These are phyloP conservation scores for Xylaria multiplex DNA, from an alignment of 2,329 filamentous ascomycete species.

Conservation along the genomic window DNA sequence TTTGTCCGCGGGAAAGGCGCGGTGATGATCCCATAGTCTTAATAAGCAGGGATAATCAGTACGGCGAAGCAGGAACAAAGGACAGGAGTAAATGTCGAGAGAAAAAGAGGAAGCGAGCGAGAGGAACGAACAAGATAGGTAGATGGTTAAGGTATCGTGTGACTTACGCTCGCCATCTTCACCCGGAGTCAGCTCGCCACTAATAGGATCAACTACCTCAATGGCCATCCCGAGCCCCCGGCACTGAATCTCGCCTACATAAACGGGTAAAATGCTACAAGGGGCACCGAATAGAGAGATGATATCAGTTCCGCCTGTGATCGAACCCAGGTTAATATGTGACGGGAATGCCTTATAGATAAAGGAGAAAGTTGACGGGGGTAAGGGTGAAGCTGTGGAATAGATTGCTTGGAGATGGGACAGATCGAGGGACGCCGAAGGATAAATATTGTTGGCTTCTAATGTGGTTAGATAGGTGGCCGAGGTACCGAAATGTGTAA, in stretches of 20 bases:
- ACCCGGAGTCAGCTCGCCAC: slow-evolving; percentile 66
- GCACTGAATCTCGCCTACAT: slow-evolving; percentile 79
- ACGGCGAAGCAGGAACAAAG: too few relatives aligned
- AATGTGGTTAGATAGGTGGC: slow-evolving; percentile 93
- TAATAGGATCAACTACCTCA: slow-evolving; percentile 65
- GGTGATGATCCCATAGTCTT: background rate
- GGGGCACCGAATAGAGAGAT: slow-evolving; percentile 93
- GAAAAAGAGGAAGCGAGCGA: background rate
- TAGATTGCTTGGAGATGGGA: slow-evolving; percentile 83
- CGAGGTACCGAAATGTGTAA: slow-evolving; percentile 94
- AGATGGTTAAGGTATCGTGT: background rate
- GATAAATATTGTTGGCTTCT: slow-evolving; percentile 78
- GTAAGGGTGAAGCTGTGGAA: slow-evolving; percentile 90
- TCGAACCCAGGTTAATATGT: slow-evolving; percentile 86
- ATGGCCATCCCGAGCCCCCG: slow-evolving; percentile 84
- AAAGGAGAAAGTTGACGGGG: slow-evolving; percentile 91
- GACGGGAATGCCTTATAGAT: slow-evolving; percentile 85
- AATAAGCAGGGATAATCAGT: background rate
- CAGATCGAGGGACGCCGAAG: slow-evolving; percentile 66
- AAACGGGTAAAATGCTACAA: slow-evolving; percentile 64
- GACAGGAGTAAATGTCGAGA: background rate
- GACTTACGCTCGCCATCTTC: slow-evolving; percentile 74
- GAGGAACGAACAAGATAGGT: background rate
- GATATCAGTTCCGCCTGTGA: slow-evolving; percentile 96
- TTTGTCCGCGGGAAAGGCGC: background rate